phyloP scores from a whole-genome alignment of 805 yeast species.

The Lipomyces sp. region DNA sequence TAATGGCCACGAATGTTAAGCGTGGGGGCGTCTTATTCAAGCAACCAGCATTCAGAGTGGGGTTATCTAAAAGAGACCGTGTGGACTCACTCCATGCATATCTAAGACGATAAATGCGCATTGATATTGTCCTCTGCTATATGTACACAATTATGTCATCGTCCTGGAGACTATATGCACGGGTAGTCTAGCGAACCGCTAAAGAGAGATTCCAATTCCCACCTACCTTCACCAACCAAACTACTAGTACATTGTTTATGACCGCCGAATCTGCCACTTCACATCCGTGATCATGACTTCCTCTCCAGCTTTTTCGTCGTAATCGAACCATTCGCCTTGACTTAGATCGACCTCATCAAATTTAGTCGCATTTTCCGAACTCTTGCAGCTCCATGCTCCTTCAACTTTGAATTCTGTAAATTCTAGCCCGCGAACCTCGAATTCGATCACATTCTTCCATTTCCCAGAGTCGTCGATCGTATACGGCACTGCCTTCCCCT shows the following conservation, averaged over 20 bases:
- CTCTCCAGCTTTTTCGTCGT: slow-evolving; percentile 78
- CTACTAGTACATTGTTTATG: slow-evolving; percentile 19
- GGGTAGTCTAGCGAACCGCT: background rate
- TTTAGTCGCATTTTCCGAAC: slow-evolving; percentile 55
- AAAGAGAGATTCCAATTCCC: background rate
- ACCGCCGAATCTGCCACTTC: slow-evolving; percentile 61
- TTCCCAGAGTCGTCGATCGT: slow-evolving; percentile 51
- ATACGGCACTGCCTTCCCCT: slow-evolving; percentile 43
- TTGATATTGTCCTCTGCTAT: background rate
- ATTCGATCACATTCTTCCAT: slow-evolving; percentile 58
- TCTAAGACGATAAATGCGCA: slow-evolving; percentile 13
- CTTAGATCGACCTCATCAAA: slow-evolving; percentile 71
- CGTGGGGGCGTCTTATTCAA: slow-evolving; percentile 10
- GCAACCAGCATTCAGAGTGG: slow-evolving; percentile 29
- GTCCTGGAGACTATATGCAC: background rate
- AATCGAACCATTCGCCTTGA: slow-evolving; percentile 93
- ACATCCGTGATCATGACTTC: slow-evolving; percentile 83
- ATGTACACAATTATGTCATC: background rate
- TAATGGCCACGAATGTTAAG: background rate
- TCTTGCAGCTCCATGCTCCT: slow-evolving; percentile 63
- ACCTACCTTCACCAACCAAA: slow-evolving; percentile 27
- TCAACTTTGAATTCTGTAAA: slow-evolving; percentile 68
- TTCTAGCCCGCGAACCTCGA: slow-evolving; percentile 88
- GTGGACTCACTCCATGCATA: slow-evolving; percentile 38
- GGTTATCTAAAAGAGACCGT: slow-evolving; percentile 29